phyloP scores from a whole-genome alignment of 768 basidiomycete species.

The Rhodotorula kratochvilovae region DNA sequence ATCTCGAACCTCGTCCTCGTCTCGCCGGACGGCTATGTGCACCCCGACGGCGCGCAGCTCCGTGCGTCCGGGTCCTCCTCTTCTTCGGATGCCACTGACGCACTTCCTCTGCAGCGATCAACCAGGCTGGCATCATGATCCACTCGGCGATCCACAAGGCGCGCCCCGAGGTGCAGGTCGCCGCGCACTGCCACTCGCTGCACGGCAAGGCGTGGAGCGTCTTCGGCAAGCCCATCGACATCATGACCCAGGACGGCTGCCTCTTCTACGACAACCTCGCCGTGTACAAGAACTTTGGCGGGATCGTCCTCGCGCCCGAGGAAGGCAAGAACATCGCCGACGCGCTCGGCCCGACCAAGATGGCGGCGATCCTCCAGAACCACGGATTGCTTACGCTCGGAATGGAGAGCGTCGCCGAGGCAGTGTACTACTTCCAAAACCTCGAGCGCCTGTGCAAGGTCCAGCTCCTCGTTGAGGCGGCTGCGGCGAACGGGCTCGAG shows the following conservation, averaged over 20 bases:
- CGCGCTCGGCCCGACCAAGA: slow-evolving; percentile 34
- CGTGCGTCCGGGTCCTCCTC: not conserved
- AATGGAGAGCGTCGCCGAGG: slow-evolving; percentile 33
- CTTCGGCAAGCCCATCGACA: slow-evolving; percentile 38
- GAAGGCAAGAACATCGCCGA: slow-evolving; percentile 41
- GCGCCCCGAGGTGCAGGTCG: slow-evolving; percentile 37
- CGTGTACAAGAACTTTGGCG: slow-evolving; percentile 39
- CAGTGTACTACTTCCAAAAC: slow-evolving; percentile 19
- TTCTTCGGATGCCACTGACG: too few relatives aligned
- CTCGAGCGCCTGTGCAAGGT: slow-evolving; percentile 36
- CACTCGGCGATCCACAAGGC: slow-evolving; percentile 37
- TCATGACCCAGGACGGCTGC: slow-evolving; percentile 38
- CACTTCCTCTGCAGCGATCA: slow-evolving; percentile 18
- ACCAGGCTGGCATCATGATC: slow-evolving; percentile 39
- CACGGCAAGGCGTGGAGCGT: slow-evolving; percentile 37
- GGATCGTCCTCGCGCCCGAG: slow-evolving; percentile 39
- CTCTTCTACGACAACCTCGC: slow-evolving; percentile 39
- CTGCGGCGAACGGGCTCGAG: slow-evolving; percentile 12
- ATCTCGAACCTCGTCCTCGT: slow-evolving; percentile 40
- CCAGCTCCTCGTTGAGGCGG: slow-evolving; percentile 38
- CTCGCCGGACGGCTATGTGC: slow-evolving; percentile 27
- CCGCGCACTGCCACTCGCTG: slow-evolving; percentile 40
- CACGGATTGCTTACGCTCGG: slow-evolving; percentile 39
- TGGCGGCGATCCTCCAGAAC: slow-evolving; percentile 39
- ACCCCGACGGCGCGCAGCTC: slow-evolving; percentile 34